Evolutionary conservation across 495 filamentous ascomycete genomes (phyloP).

Genomic region (Pyrenula aspistea): DNA sequence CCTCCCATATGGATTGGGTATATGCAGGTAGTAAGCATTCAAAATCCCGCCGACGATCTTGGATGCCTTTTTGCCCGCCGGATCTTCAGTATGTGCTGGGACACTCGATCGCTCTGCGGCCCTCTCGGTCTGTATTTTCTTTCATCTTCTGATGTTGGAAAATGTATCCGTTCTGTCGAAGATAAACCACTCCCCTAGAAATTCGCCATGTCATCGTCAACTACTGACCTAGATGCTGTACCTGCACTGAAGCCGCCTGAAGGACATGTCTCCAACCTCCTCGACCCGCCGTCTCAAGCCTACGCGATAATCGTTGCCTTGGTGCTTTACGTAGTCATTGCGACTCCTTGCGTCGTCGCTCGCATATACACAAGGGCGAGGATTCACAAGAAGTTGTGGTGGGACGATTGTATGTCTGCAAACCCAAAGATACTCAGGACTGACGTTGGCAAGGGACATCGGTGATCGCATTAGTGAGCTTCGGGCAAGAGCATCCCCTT

Average conservation of each 20-base stretch:
- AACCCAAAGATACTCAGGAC: slow-evolving; percentile 1
- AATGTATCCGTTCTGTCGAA: no score
- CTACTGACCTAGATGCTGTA: not conserved
- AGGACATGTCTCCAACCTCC: slow-evolving; percentile 5
- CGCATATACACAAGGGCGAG: slow-evolving; percentile 9
- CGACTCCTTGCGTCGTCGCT: slow-evolving; percentile 3
- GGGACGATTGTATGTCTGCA: slow-evolving; percentile 12
- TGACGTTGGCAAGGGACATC: slow-evolving; percentile 5
- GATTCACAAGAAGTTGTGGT: slow-evolving; percentile 9
- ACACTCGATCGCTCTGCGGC: no score
- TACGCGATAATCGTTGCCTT: slow-evolving; percentile 2
- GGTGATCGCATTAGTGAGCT: no score
- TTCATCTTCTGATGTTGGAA: no score
- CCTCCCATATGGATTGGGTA: no score
- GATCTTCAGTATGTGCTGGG: no score
- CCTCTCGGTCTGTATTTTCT: no score
- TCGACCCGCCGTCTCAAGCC: slow-evolving; percentile 5
- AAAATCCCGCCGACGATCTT: no score
- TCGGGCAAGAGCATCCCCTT: no score
- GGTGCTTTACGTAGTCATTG: slow-evolving; percentile 5
- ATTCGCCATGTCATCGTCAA: not conserved
- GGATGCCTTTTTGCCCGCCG: no score
- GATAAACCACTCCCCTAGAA: not conserved
- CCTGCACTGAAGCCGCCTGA: slow-evolving; percentile 1
- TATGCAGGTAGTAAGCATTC: no score